phyloP scores from a whole-genome alignment of 306 rosid genomes.

The Quercus berberidifolia region DNA sequence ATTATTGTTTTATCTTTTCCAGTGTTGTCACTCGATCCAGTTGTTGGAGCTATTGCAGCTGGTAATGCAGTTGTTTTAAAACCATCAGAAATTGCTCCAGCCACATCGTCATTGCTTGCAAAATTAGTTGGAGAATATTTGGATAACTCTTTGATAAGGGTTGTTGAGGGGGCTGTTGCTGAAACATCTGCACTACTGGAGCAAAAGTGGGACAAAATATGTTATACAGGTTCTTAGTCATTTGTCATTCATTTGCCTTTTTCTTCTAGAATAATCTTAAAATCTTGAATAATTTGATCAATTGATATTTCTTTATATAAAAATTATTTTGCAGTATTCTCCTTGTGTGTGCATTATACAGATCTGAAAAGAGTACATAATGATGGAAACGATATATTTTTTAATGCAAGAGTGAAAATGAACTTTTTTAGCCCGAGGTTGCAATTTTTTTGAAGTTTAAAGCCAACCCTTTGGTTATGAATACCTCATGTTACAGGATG shows the following conservation, averaged over 20 bases:
- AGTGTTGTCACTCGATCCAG: conserved; percentile 93
- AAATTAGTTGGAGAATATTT: conserved; percentile 63
- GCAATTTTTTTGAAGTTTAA: no score
- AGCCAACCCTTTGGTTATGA: no score
- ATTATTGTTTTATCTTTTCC: conserved; percentile 17
- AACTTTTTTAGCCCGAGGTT: no score
- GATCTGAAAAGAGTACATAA: neutral
- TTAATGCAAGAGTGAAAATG: neutral
- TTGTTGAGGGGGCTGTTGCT: conserved; percentile 84
- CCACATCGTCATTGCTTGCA: conserved; percentile 77
- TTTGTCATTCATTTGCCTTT: conserved; percentile 13
- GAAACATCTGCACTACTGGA: conserved; percentile 82
- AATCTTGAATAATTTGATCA: conserved; percentile 9
- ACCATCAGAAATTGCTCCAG: conserved; percentile 93
- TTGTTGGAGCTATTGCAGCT: conserved; percentile 95
- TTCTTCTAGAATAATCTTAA: conserved; percentile 5
- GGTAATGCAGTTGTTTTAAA: conserved; percentile 95
- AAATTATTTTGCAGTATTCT: neutral
- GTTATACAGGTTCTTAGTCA: conserved; percentile 73
- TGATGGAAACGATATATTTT: neutral
- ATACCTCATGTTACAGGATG: no score
- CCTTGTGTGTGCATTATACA: neutral
- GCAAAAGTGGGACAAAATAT: conserved; percentile 99
- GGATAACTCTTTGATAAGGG: conserved; percentile 73
- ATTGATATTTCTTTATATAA: neutral